Evolutionary conservation across 495 filamentous ascomycete species (phyloP), one percentile per base, ranked within the genome.

Genomic region (Penicillium robsamsonii): DNA sequence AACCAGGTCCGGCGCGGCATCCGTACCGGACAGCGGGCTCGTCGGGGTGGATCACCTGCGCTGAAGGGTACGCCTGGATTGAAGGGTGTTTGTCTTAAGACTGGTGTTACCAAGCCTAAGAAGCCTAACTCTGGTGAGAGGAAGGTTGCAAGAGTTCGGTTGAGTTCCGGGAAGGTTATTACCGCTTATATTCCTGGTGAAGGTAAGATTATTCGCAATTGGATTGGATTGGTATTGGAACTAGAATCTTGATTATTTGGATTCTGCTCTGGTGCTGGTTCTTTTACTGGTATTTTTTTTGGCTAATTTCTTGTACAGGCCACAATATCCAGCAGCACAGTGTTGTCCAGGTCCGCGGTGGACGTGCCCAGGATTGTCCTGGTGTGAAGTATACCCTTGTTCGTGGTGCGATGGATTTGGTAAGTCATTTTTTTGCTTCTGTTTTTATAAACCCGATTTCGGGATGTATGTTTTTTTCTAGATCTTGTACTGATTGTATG

Each of bases 261-360:
- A 44, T 15, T 29, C 12, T 46, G 8, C 27, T 27, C 13, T 2
- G 2, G 22, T 8, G 24, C 24, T 46, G 22, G 43, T 25, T 13
- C 6, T 25, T 2, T 6, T 3, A 25, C 20, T 15, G 25, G 24
- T 3, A 15, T 7, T 5, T 1, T 22, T 22, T 48, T 50, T 44
- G 18, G 59, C 60, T 58, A 51, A 64, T 38, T 30, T 44, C 31
- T 20, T 55, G n/a, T 66, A 9, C 35, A 87, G 86, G 94, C 31
- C 94, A 98, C 77, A 98, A 97, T 78, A 90, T 96, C 60, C 93
- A 96, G 79, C 94, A 97, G 82, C 94, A 99, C 80, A 91, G 87
- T 68, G 94, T 98, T 31, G 94, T 98, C 49, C 77, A 97, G 57
- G 92, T 97, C 12, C 81, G 94, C 55, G 94, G 94, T 45, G 94